Percentiles rank a stretch among this genome's conserved stretches.
Evolutionary conservation across 441 rosid species (phyloP).

Genomic region (Corymbia citriodora): DNA sequence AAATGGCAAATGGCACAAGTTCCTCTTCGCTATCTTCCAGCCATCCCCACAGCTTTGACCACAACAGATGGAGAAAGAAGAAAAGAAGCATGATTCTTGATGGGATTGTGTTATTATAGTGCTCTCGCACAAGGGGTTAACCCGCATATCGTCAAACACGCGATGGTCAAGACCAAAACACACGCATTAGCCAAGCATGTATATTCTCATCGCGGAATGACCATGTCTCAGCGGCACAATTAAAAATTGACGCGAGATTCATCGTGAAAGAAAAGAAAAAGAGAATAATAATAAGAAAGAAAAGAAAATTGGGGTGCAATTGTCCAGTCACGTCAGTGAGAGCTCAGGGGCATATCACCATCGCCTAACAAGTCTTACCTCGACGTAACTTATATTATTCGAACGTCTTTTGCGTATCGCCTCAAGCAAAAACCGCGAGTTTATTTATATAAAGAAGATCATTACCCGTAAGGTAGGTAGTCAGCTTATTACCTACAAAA

Average conservation of each 20-base stretch:
- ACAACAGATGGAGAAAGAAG: not conserved
- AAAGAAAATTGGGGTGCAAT: not conserved
- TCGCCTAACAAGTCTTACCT: not conserved
- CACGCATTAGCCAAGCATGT: not conserved
- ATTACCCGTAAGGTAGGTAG: slow-evolving; percentile 19
- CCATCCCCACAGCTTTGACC: slow-evolving; percentile 33
- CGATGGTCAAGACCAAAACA: not conserved
- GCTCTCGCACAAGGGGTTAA: not conserved
- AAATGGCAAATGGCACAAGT: not conserved
- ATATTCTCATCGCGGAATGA: not conserved
- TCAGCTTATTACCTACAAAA: slow-evolving; percentile 15
- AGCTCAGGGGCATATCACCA: not conserved
- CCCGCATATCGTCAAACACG: not conserved
- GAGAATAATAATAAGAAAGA: not conserved
- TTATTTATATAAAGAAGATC: slow-evolving; percentile 2
- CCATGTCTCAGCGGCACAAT: not conserved
- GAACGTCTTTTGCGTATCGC: slow-evolving; percentile 15
- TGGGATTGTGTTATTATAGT: not conserved
- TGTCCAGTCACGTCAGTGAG: not conserved
- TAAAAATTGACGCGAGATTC: not conserved
- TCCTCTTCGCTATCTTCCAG: slow-evolving; percentile 17
- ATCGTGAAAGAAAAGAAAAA: not conserved
- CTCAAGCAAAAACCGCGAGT: not conserved
- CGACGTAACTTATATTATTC: slow-evolving; percentile 4
- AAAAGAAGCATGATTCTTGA: not conserved